phyloP scores from a whole-genome alignment of 2,329 filamentous ascomycete genomes.

The Clonostachys byssicola region DNA sequence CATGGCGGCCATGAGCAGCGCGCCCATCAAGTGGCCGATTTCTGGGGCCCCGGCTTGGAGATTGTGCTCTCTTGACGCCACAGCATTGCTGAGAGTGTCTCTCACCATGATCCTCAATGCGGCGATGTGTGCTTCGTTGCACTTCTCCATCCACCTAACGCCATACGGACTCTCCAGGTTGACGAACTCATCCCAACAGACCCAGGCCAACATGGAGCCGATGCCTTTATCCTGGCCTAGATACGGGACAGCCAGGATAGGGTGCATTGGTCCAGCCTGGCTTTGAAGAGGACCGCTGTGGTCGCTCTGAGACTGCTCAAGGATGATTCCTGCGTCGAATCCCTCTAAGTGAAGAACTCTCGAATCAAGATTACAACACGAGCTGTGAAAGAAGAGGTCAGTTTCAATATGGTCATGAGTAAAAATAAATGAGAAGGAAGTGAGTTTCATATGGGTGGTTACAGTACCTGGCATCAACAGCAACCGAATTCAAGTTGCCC shows the following conservation, averaged over 20 bases:
- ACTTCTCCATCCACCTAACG: constrained; percentile 9
- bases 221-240: background rate
- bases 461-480: constrained; percentile 5
- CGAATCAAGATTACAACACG: constrained; percentile 8
- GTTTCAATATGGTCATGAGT: background rate
- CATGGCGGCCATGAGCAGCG: constrained; percentile 10
- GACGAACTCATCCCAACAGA: background rate
- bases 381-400: constrained; percentile 1
- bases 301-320: constrained; percentile 7
- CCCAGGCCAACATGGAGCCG: background rate
- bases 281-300: constrained; percentile 7
- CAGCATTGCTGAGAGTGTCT: constrained; percentile 7
- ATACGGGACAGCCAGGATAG: constrained; percentile 7
- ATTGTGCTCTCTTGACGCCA: constrained; percentile 7
- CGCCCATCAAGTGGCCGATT: constrained; percentile 8
- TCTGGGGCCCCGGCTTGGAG: constrained; percentile 3
- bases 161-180: constrained; percentile 4
- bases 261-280: constrained; percentile 5
- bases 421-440: background rate
- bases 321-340: constrained; percentile 8
- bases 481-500: background rate
- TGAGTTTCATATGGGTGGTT: background rate
- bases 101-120: constrained; percentile 9
- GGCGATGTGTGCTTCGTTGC: constrained; percentile 9
- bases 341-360: constrained; percentile 8